phyloP scores from a whole-genome alignment of 192 early-diverging fungal genomes.

The Kappamyces sp. region DNA sequence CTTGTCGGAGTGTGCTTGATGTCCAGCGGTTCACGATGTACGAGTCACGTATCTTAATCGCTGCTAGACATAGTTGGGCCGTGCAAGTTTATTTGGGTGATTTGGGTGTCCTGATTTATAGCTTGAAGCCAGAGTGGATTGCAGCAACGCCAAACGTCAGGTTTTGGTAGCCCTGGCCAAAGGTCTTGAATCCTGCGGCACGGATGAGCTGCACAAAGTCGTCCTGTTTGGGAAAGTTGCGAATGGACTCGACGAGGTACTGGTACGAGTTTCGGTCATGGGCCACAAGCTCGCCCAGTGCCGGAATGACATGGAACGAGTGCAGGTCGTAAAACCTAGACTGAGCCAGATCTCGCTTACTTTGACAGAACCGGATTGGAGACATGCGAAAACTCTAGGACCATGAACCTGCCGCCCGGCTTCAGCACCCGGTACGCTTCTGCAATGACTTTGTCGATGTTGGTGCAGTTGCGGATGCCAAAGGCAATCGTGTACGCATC shows the following conservation, averaged over 20 bases:
- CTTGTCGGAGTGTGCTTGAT: too few relatives aligned
- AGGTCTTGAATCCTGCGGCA: slow-evolving; percentile 80
- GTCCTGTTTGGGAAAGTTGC: slow-evolving; percentile 83
- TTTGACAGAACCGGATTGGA: slow-evolving; percentile 76
- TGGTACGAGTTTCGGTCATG: slow-evolving; percentile 88
- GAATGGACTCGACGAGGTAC: slow-evolving; percentile 95
- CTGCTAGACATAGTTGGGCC: too few relatives aligned
- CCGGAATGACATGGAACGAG: slow-evolving; percentile 91
- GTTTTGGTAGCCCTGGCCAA: slow-evolving; percentile 87
- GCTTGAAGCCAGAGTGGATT: slow-evolving; percentile 92
- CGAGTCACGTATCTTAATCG: too few relatives aligned
- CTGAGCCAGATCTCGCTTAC: slow-evolving; percentile 37
- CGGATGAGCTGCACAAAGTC: slow-evolving; percentile 88
- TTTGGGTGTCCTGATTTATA: slow-evolving; percentile 40
- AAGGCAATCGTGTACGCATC: slow-evolving; percentile 97
- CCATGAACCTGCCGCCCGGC: slow-evolving; percentile 93
- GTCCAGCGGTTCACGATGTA: too few relatives aligned
- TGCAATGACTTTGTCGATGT: slow-evolving; percentile 75
- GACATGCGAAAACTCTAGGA: slow-evolving; percentile 87
- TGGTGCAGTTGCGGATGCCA: slow-evolving; percentile 96
- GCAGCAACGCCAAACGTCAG: slow-evolving; percentile 96
- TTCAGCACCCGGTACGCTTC: slow-evolving; percentile 94
- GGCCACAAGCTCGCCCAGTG: slow-evolving; percentile 79
- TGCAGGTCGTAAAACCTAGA: slow-evolving; percentile 80
- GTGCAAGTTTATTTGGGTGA: neutral